These are phyloP conservation scores for Orbilia brochopaga DNA, from an alignment of 2,329 filamentous ascomycete genomes.

Conservation along the genomic window DNA sequence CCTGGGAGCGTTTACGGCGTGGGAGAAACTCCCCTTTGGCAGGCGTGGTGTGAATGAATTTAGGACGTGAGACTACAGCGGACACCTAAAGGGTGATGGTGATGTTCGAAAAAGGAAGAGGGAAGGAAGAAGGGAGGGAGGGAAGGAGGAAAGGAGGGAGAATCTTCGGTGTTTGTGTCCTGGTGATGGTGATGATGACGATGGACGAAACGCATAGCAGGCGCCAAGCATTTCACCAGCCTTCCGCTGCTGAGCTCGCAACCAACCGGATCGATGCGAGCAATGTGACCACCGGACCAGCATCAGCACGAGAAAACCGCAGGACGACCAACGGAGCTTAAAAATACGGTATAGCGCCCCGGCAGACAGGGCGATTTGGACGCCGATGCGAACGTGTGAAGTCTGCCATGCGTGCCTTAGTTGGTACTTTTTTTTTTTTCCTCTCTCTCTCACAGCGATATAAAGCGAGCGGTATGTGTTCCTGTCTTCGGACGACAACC, in stretches of 20 bases:
- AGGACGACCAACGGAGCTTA: neutral
- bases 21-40: no score
- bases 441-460: neutral
- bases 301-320: conserved; percentile 10
- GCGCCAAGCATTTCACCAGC: conserved; percentile 24
- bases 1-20: no score
- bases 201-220: conserved; percentile 18
- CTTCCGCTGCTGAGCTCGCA: conserved; percentile 19
- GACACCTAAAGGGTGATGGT: neutral
- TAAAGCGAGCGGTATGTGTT: conserved; percentile 2
- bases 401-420: no score
- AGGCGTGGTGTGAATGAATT: no score
- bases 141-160: conserved; percentile 6
- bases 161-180: neutral
- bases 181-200: conserved; percentile 35
- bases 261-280: conserved; percentile 9
- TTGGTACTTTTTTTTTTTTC: conserved; percentile 3
- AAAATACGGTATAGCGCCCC: neutral
- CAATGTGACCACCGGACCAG: conserved; percentile 49
- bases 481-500: neutral
- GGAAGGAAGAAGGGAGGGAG: conserved; percentile 4
- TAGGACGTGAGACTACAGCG: no score
- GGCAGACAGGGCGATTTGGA: neutral
- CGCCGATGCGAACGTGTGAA: no score
- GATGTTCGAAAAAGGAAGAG: conserved; percentile 1